Conservation (phyloP, 1,284 basidiomycete species). For the Leccinum cinnamomeum region DNA sequence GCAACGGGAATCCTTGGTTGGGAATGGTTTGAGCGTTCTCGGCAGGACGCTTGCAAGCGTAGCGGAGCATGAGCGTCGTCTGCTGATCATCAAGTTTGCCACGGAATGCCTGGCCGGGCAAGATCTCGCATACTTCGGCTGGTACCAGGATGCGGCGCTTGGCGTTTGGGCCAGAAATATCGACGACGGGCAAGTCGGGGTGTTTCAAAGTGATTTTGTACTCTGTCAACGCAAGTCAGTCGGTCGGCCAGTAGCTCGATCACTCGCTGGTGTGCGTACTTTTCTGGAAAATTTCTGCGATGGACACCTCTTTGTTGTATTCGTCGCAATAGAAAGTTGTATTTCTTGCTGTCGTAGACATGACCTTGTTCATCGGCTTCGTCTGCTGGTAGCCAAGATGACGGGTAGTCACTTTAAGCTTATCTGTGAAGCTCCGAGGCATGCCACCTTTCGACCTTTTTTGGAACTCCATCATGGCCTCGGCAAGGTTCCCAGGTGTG, state of each 20-base stretch:
- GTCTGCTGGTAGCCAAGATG: no score
- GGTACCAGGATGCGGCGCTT: slow-evolving; percentile 53
- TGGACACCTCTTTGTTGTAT: slow-evolving; percentile 47
- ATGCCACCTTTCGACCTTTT: no score
- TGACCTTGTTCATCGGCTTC: no score
- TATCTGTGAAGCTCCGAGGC: no score
- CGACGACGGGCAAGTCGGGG: slow-evolving; percentile 60
- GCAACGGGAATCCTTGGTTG: slow-evolving; percentile 50
- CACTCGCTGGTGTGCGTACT: slow-evolving; percentile 41
- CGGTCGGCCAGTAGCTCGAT: neutral
- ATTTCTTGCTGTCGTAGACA: no score
- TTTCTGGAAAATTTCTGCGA: slow-evolving; percentile 59
- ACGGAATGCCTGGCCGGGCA: slow-evolving; percentile 51
- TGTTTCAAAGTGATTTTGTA: slow-evolving; percentile 53
- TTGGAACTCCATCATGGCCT: no score
- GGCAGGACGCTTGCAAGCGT: slow-evolving; percentile 59
- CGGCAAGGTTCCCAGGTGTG: no score
- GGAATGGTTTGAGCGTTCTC: slow-evolving; percentile 59
- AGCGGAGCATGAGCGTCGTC: slow-evolving; percentile 62
- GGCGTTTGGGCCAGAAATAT: slow-evolving; percentile 45
- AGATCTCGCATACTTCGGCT: slow-evolving; percentile 68
- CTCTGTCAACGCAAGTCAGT: slow-evolving; percentile 40
- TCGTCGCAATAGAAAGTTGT: slow-evolving; percentile 52
- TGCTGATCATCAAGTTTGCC: slow-evolving; percentile 54
- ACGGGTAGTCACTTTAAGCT: no score